Conservation (phyloP, 1,284 basidiomycete genomes). For the Cutaneotrichosporon spelunceum region DNA sequence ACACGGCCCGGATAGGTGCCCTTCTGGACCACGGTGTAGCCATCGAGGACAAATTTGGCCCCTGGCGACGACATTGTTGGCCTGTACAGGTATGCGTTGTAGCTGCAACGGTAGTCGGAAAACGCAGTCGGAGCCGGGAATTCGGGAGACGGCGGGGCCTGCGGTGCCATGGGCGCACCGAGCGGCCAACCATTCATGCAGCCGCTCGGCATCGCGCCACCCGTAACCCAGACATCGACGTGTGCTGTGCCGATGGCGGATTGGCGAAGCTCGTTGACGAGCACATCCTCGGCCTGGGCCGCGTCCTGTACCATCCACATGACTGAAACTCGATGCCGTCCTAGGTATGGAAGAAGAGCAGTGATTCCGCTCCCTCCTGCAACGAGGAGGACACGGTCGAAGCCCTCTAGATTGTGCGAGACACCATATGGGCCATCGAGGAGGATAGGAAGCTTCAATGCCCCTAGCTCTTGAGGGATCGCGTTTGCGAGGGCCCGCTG, state of each 20-base stretch:
- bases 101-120: neutral
- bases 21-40: neutral
- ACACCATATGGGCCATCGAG: conserved; percentile 42
- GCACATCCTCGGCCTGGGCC: conserved; percentile 30
- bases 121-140: neutral
- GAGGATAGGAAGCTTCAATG: conserved; percentile 20
- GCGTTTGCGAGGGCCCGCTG: conserved; percentile 4
- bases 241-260: conserved; percentile 8
- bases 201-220: neutral
- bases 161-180: neutral
- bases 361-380: conserved; percentile 40
- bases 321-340: conserved; percentile 16
- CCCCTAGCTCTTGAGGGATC: neutral
- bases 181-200: neutral
- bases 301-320: conserved; percentile 32
- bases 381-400: conserved; percentile 31
- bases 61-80: neutral
- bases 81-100: neutral
- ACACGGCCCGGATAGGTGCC: neutral
- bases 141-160: neutral
- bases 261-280: conserved; percentile 25
- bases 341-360: conserved; percentile 32
- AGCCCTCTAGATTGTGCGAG: conserved; percentile 23
- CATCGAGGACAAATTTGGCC: neutral
- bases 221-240: conserved; percentile 20